Percentiles rank a stretch among this genome's conserved stretches.
Conservation (phyloP, 2,329 filamentous ascomycete species). For the Nemania diffusa region DNA sequence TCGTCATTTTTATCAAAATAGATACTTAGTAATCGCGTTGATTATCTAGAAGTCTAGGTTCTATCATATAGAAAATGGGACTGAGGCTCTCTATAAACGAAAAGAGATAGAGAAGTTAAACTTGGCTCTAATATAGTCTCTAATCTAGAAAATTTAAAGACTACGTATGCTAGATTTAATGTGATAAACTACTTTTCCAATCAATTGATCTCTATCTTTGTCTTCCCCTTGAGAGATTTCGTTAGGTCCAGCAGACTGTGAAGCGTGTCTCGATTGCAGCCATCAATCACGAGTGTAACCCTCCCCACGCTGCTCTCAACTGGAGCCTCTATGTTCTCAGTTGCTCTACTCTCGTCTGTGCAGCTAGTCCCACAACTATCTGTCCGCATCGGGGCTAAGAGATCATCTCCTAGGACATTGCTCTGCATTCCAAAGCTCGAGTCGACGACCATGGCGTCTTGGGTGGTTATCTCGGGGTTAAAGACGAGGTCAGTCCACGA, state of each 20-base stretch:
- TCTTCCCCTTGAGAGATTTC: conserved; percentile 23
- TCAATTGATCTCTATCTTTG: conserved; percentile 31
- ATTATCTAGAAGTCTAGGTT: no score
- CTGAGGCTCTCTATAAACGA: no score
- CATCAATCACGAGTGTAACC: conserved; percentile 30
- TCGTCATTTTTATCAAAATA: no score
- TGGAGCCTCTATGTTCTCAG: neutral
- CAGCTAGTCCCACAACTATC: conserved; percentile 5
- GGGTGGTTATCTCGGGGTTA: conserved; percentile 1
- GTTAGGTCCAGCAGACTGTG: conserved; percentile 26
- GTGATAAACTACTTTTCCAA: no score
- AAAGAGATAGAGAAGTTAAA: no score
- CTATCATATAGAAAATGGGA: no score
- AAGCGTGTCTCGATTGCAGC: conserved; percentile 33
- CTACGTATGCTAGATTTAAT: no score
- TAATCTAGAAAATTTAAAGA: no score
- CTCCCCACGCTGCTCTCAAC: conserved; percentile 42
- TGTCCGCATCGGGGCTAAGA: neutral
- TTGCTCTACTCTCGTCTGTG: neutral
- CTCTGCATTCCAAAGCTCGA: neutral
- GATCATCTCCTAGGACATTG: neutral
- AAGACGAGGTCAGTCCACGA: conserved; percentile 9
- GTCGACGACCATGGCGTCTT: neutral
- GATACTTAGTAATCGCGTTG: no score
- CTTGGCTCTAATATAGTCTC: no score